phyloP scores from a whole-genome alignment of 495 filamentous ascomycete species.

The Penicillium paxilli region DNA sequence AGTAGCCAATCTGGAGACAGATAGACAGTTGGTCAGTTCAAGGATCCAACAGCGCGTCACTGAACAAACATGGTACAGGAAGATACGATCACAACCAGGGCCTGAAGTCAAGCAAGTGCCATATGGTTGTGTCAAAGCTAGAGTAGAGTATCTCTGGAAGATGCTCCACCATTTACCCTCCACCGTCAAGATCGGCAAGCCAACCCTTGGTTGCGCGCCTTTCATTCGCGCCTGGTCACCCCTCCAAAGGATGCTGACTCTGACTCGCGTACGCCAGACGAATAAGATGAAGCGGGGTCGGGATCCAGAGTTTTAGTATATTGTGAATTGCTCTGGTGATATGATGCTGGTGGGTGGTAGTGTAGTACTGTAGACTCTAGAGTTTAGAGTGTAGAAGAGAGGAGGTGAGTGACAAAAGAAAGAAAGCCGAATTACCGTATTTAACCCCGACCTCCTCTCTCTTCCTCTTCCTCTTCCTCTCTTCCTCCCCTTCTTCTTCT shows the following conservation, averaged over 20 bases:
- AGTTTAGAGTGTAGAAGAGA: background rate
- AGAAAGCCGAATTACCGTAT: background rate
- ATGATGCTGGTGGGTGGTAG: background rate
- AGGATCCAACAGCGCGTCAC: background rate
- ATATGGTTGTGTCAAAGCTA: no score
- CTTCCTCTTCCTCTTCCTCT: background rate
- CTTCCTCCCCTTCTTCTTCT: background rate
- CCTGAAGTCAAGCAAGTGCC: background rate
- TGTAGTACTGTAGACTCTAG: background rate
- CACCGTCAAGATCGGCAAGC: background rate
- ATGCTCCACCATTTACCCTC: background rate
- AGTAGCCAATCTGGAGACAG: background rate
- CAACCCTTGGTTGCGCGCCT: background rate
- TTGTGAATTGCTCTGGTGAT: background rate
- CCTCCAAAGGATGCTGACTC: background rate
- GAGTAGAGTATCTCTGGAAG: no score
- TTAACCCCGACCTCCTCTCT: background rate
- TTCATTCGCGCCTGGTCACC: constrained; percentile 1
- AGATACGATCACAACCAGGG: no score
- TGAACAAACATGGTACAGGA: no score
- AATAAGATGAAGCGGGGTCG: constrained; percentile 3
- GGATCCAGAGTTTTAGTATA: background rate
- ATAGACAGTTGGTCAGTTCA: background rate
- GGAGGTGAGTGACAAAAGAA: background rate
- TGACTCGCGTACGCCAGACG: background rate